Percentiles rank a stretch among this genome's conserved stretches.
Conservation (phyloP, 2,329 filamentous ascomycete species). For the Phoma sp. region DNA sequence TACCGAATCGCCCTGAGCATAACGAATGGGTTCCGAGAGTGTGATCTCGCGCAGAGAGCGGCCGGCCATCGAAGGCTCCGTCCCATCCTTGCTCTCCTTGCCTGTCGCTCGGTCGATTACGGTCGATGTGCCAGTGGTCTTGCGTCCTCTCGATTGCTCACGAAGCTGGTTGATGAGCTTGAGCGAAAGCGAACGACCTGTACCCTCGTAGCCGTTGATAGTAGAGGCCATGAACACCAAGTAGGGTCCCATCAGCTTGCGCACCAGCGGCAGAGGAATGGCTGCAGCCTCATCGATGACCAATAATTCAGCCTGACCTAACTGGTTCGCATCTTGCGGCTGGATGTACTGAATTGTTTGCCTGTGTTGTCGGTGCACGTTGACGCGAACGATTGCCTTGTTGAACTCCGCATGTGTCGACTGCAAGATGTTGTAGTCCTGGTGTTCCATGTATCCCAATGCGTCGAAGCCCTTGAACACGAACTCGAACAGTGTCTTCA, state of each 20-base stretch:
- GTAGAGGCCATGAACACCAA: constrained; percentile 99
- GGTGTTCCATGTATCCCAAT: constrained; percentile 89
- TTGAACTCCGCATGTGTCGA: constrained; percentile 99
- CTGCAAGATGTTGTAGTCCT: constrained; percentile 97
- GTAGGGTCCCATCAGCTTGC: constrained; percentile 95
- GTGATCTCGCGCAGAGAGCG: constrained; percentile 91
- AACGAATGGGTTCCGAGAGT: constrained; percentile 91
- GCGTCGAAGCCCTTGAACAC: constrained; percentile 98
- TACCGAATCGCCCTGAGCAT: constrained; percentile 86
- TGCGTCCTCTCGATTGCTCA: constrained; percentile 80
- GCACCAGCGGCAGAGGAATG: constrained; percentile 89
- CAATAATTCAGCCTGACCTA: constrained; percentile 92
- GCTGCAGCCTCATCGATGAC: constrained; percentile 98
- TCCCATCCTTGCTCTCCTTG: constrained; percentile 59
- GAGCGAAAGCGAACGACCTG: constrained; percentile 88
- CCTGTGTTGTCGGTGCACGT: constrained; percentile 90
- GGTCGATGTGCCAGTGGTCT: constrained; percentile 61
- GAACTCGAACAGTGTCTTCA: constrained; percentile 98
- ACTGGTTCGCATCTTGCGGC: constrained; percentile 91
- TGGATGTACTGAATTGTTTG: constrained; percentile 99
- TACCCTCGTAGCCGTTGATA: constrained; percentile 98
- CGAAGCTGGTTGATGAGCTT: constrained; percentile 97
- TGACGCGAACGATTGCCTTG: constrained; percentile 97
- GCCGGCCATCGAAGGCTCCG: constrained; percentile 56
- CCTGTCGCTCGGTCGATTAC: constrained; percentile 82